Evolutionary conservation across 2,329 filamentous ascomycete genomes (phyloP).

Genomic region (Clonostachys sp.): DNA sequence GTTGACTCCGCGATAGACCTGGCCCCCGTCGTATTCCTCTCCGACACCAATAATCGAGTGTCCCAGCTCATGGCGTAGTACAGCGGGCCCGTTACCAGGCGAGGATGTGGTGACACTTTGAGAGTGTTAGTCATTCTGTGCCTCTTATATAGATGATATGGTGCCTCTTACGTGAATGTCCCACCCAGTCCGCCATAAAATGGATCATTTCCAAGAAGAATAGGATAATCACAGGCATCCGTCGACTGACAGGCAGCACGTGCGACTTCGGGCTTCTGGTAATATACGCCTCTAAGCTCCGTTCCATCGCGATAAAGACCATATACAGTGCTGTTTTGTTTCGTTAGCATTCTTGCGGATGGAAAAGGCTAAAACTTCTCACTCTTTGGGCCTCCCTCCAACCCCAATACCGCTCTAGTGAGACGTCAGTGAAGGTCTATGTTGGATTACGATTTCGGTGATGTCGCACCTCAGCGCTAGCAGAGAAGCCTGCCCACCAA

Average conservation of each 20-base stretch:
- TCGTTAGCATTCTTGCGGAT: not conserved
- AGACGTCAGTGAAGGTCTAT: not conserved
- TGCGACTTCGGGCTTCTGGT: constrained; percentile 19
- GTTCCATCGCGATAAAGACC: constrained; percentile 21
- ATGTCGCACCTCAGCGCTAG: constrained; percentile 14
- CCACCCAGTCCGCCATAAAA: constrained; percentile 20
- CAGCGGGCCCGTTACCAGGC: constrained; percentile 15
- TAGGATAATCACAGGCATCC: constrained; percentile 20
- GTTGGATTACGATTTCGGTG: not conserved
- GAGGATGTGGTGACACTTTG: constrained; percentile 17
- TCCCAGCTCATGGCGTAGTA: constrained; percentile 21
- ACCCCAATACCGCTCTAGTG: constrained; percentile 18
- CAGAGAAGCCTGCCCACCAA: constrained; percentile 20
- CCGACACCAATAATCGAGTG: constrained; percentile 28
- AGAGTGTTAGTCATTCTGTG: not conserved
- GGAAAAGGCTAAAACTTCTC: constrained; percentile 1
- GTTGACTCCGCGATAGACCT: constrained; percentile 17
- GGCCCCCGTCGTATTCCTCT: constrained; percentile 20
- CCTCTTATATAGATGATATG: not conserved
- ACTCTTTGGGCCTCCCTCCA: constrained; percentile 16
- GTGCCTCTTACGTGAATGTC: constrained; percentile 15
- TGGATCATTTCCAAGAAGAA: constrained; percentile 20
- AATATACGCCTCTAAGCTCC: constrained; percentile 22
- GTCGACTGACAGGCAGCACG: constrained; percentile 20
- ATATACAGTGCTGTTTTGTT: constrained; percentile 16